Evolutionary conservation across 345 rosid genomes (phyloP).

Genomic region (Acer saccharum): DNA sequence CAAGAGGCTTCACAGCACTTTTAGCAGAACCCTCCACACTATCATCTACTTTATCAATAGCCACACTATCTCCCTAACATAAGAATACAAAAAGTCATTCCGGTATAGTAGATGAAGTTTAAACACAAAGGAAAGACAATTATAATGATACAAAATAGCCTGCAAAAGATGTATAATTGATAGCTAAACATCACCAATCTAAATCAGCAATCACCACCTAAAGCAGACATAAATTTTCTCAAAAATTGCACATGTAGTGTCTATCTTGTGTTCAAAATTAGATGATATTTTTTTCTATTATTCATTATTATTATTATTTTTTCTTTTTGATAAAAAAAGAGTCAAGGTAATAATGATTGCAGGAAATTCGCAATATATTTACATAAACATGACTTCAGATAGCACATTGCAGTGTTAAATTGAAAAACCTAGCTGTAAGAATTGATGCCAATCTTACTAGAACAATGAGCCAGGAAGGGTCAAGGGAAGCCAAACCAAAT

Average conservation of each 20-base stretch:
- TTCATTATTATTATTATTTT: background rate
- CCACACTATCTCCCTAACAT: constrained; percentile 43
- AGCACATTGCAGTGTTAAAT: background rate
- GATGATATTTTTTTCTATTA: background rate
- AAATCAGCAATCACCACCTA: background rate
- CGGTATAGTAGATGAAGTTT: background rate
- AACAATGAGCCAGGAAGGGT: background rate
- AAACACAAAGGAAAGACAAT: background rate
- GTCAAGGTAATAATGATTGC: background rate
- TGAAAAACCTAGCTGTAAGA: background rate
- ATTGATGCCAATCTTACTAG: background rate
- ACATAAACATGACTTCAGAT: background rate
- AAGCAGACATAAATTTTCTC: constrained; percentile 1
- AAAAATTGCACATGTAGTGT: background rate
- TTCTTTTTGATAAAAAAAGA: constrained; percentile 2
- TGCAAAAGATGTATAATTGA: background rate
- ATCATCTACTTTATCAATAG: constrained; percentile 34
- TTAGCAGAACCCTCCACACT: constrained; percentile 35
- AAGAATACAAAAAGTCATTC: constrained; percentile 22
- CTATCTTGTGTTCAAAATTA: background rate
- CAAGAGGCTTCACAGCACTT: constrained; percentile 40
- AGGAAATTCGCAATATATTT: constrained; percentile 3
- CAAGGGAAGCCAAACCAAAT: background rate
- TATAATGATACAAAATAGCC: background rate
- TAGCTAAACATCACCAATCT: background rate